Percentiles rank a stretch among this genome's conserved stretches.
Evolutionary conservation across 225 moss, liverwort and hornwort genomes (phyloP).

Genomic region (Takakia lepidozioides): DNA sequence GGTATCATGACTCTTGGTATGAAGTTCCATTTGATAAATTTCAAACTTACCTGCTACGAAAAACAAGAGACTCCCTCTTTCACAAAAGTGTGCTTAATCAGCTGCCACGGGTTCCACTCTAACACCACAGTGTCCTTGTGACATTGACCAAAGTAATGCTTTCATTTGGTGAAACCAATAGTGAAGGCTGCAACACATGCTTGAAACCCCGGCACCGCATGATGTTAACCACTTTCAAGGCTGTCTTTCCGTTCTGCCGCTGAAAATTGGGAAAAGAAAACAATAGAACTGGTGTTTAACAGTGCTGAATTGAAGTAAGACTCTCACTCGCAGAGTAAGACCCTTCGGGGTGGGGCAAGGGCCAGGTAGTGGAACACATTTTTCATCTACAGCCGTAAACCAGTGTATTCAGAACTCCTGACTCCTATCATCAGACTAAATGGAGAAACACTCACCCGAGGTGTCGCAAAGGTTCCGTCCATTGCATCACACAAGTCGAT

Average conservation of each 20-base stretch:
- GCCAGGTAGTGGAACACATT: too few relatives aligned
- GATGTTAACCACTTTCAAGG: constrained; percentile 14
- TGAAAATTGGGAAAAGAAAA: neutral
- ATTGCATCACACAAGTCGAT: constrained; percentile 57
- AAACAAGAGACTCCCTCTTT: too few relatives aligned
- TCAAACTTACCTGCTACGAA: too few relatives aligned
- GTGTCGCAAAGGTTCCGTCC: constrained; percentile 12
- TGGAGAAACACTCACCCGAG: constrained; percentile 11
- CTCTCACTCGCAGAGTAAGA: too few relatives aligned
- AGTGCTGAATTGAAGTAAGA: too few relatives aligned
- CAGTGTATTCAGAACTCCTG: neutral
- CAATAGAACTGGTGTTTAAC: too few relatives aligned
- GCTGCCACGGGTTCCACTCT: constrained; percentile 26
- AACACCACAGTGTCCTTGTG: constrained; percentile 24
- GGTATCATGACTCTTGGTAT: too few relatives aligned
- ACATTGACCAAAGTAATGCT: constrained; percentile 15
- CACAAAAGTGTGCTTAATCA: too few relatives aligned
- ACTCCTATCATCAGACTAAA: neutral
- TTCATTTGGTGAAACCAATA: neutral
- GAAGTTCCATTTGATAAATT: too few relatives aligned
- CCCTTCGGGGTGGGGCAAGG: too few relatives aligned
- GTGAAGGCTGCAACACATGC: constrained; percentile 6
- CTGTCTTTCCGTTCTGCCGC: constrained; percentile 8
- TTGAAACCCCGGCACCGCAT: constrained; percentile 16
- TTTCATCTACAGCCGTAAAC: too few relatives aligned